These are phyloP conservation scores for Coniochaeta sp. DNA, from an alignment of 2,329 filamentous ascomycete species.

Conservation along the genomic window DNA sequence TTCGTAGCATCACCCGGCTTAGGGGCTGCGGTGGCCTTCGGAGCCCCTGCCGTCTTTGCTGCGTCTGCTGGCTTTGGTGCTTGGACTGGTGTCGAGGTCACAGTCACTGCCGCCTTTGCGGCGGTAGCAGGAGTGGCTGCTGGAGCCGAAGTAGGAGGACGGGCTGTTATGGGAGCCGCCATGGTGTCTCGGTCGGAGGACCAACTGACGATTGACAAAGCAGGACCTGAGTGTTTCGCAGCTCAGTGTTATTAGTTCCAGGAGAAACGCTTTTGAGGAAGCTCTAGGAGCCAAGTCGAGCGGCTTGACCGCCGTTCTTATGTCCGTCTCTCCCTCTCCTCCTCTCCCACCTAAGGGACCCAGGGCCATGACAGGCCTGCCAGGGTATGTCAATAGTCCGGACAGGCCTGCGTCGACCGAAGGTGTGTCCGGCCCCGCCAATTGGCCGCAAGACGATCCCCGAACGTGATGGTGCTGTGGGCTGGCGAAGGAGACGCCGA, in stretches of 20 bases:
- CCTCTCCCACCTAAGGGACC: too few species aligned
- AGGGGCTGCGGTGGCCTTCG: too few species aligned
- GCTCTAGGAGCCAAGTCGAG: background rate
- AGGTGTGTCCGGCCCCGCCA: background rate
- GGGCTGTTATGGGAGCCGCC: background rate
- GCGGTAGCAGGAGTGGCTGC: background rate
- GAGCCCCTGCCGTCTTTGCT: too few species aligned
- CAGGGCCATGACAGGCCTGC: background rate
- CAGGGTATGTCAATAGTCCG: background rate
- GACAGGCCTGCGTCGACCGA: background rate
- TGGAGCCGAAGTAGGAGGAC: background rate
- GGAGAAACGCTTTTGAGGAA: background rate
- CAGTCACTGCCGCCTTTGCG: too few species aligned
- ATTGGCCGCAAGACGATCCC: background rate
- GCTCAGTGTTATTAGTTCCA: background rate
- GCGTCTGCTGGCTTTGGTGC: too few species aligned
- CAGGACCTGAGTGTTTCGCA: background rate
- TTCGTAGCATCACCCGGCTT: too few species aligned
- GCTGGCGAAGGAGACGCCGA: background rate
- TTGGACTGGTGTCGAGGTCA: too few species aligned
- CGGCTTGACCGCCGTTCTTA: background rate
- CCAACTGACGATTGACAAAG: background rate
- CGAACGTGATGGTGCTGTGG: background rate
- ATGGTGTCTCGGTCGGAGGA: background rate
- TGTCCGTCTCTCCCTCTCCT: background rate